These are phyloP conservation scores for Ophiocordyceps australis DNA, from an alignment of 2,329 filamentous ascomycete genomes.

Conservation along the genomic window DNA sequence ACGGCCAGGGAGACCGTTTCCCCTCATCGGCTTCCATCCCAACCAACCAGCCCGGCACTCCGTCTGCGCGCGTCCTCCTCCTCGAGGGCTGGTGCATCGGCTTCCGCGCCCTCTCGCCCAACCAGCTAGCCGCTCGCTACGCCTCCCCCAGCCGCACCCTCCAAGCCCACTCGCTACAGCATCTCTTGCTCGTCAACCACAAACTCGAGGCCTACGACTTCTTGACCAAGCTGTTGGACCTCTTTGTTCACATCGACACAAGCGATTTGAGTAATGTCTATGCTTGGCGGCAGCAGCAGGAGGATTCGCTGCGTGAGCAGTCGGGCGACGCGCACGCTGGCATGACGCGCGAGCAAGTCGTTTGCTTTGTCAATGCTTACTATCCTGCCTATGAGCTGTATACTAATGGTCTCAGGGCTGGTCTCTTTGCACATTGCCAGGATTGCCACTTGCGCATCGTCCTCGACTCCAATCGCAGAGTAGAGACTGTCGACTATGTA, in stretches of 20 bases:
- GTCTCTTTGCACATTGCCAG: conserved; percentile 30
- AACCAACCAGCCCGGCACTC: conserved; percentile 31
- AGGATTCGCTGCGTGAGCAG: conserved; percentile 45
- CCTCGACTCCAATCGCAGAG: conserved; percentile 39
- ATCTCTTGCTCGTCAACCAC: conserved; percentile 32
- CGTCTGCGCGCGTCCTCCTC: conserved; percentile 45
- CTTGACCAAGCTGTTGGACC: conserved; percentile 30
- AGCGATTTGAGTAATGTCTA: conserved; percentile 62
- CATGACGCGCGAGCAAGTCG: conserved; percentile 70
- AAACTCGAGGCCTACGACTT: conserved; percentile 26
- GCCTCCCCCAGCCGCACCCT: conserved; percentile 31
- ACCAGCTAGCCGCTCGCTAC: conserved; percentile 31
- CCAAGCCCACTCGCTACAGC: conserved; percentile 24
- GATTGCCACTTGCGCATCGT: conserved; percentile 42
- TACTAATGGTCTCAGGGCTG: conserved; percentile 36
- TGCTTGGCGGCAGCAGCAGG: conserved; percentile 68
- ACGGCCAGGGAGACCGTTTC: conserved; percentile 59
- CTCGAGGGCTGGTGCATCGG: conserved; percentile 89
- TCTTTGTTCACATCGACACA: conserved; percentile 47
- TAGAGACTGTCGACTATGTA: conserved; percentile 36
- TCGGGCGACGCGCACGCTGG: conserved; percentile 41
- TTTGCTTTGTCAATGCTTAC: conserved; percentile 51
- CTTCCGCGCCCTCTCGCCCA: conserved; percentile 44
- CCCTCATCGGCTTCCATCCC: conserved; percentile 41
- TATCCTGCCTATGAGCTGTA: conserved; percentile 59